phyloP scores from a whole-genome alignment of 2,329 filamentous ascomycete species.

The Botrytis paeoniae region DNA sequence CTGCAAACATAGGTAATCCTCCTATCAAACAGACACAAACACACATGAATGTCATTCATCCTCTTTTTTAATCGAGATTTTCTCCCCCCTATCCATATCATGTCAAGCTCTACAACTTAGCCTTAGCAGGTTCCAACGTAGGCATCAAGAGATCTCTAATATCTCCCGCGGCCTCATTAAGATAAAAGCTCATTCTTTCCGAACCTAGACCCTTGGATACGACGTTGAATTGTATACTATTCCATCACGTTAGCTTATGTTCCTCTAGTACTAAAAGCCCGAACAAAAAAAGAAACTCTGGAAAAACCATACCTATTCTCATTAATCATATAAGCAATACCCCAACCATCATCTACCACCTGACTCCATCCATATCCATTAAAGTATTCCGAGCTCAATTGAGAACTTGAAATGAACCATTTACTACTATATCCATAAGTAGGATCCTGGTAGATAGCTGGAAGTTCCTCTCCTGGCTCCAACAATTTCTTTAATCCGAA shows the following conservation, averaged over 20 bases:
- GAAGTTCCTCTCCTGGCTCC: conserved; percentile 74
- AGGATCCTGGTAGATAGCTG: conserved; percentile 81
- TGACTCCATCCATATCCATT: conserved; percentile 99
- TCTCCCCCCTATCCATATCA: not conserved
- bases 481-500: conserved; percentile 94
- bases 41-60: not conserved
- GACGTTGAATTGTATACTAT: conserved; percentile 94
- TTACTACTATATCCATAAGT: conserved; percentile 78
- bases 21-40: not conserved
- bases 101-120: conserved; percentile 68
- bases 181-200: conserved; percentile 90
- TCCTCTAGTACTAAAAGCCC: not conserved
- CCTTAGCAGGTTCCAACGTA: conserved; percentile 74
- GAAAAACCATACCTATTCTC: conserved; percentile 71
- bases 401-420: conserved; percentile 87
- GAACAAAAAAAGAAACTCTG: not conserved
- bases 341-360: conserved; percentile 92
- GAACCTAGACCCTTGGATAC: conserved; percentile 90
- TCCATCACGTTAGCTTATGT: not conserved
- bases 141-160: conserved; percentile 82
- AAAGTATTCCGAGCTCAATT: conserved; percentile 94
- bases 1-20: not conserved
- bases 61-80: not conserved
- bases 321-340: conserved; percentile 99
- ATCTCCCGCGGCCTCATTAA: conserved; percentile 90